Conservation (phyloP, 1,284 basidiomycete species). For the Boletus sp. region DNA sequence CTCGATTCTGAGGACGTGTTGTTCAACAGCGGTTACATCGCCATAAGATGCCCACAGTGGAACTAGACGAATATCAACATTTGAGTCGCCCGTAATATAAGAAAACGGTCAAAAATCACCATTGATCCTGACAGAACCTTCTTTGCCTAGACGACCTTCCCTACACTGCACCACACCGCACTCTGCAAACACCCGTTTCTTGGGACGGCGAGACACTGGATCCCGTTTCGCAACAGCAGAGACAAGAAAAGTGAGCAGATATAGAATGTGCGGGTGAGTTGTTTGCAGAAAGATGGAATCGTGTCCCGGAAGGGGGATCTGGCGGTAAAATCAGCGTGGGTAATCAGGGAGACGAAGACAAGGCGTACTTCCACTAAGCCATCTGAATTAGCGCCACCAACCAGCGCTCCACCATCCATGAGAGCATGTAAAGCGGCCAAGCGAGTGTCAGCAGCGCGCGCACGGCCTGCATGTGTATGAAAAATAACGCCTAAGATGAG, state of each 20-base stretch:
- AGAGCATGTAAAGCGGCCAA: slow-evolving; percentile 56
- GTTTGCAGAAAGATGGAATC: slow-evolving; percentile 51
- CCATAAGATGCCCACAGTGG: slow-evolving; percentile 48
- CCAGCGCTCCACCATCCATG: slow-evolving; percentile 54
- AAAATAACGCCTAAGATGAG: slow-evolving; percentile 58
- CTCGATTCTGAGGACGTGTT: slow-evolving; percentile 54
- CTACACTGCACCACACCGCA: slow-evolving; percentile 51
- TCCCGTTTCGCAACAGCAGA: slow-evolving; percentile 65
- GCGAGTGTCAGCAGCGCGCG: slow-evolving; percentile 42
- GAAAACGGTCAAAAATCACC: slow-evolving; percentile 20
- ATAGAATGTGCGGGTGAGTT: slow-evolving; percentile 64
- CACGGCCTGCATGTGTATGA: slow-evolving; percentile 52
- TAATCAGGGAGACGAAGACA: slow-evolving; percentile 1
- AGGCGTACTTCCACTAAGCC: slow-evolving; percentile 48
- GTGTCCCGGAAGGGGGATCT: slow-evolving; percentile 37
- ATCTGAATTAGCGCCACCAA: slow-evolving; percentile 37
- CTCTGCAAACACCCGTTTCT: slow-evolving; percentile 60
- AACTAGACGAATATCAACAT: slow-evolving; percentile 4
- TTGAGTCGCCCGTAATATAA: not conserved
- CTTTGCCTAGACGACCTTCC: slow-evolving; percentile 17
- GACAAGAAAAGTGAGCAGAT: slow-evolving; percentile 60
- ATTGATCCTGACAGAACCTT: slow-evolving; percentile 19
- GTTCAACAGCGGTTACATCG: slow-evolving; percentile 48
- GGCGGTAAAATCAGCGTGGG: slow-evolving; percentile 4
- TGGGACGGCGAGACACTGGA: slow-evolving; percentile 66